Base-by-base conservation (phyloP, 257 asterid species). In the Solanum stenotomum region DNA sequence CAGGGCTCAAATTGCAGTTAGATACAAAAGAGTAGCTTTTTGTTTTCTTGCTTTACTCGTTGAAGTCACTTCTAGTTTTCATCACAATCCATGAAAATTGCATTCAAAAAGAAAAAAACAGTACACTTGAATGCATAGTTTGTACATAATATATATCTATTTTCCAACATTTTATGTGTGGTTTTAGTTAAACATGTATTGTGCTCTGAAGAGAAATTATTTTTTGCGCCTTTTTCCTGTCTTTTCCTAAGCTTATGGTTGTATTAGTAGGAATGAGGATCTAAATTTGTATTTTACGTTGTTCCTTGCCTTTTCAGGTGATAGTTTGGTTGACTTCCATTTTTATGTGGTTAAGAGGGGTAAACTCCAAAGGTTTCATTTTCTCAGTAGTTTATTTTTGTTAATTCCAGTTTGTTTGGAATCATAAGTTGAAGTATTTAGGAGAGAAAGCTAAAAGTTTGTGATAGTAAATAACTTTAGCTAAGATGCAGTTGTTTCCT, bases 1-100 rank as follows among this genome's bases (percentile, higher is more conserved):
- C 98, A 85, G 89, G 90, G 34, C 52, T 95, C 22, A 91, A 91
- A 85, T 92, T 92, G 91, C 88, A 77, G 38, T 49, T 79, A 27
- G 84, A 89, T 42, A 56, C 78, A 27, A 83, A 88, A 34, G 44
- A 87, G 75, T 88, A 74, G 40, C 27, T 27, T 78, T 78, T 16
- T 3, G 7, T 40, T 12, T 77, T 38, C 59, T 1, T 38, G 52
- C 34, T 77, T 77, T 1, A 3, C 33, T 23, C 56, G 3, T 23
- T 76, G 56, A 76, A 76, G 56, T 76, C 56, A 76, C 56, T 76
- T 35, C 7, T 23, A 31, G 14, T 27, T 44, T 46, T 27, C 67
- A 46, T 27, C 67, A 15, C 15, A 79, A 46, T 44, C 16, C 38
- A 29, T 27, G 65, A 42, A 77, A 78, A 27, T 79, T 79, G 85